A percentile compares a stretch with the other conserved stretches of the same genome.
Conservation (phyloP, 257 asterid genomes). For the Fraxinus pennsylvanica region DNA sequence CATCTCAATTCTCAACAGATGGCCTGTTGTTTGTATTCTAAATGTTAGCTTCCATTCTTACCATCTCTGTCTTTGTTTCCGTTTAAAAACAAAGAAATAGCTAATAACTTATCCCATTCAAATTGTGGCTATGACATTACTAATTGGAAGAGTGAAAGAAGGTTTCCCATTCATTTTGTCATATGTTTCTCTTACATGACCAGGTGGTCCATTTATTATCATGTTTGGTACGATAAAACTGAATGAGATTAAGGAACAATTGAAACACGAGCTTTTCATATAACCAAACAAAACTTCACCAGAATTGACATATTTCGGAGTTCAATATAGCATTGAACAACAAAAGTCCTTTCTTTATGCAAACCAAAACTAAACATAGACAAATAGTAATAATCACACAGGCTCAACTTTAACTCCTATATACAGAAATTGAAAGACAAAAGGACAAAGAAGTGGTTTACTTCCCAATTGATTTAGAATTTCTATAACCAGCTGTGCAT, state of each 20-base stretch:
- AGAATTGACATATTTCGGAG: neutral
- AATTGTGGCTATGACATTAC: neutral
- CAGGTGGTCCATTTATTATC: neutral
- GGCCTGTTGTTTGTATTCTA: constrained; percentile 1
- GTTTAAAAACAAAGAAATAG: constrained; percentile 32
- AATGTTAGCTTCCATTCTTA: constrained; percentile 9
- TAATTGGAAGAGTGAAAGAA: neutral
- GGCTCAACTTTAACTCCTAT: neutral
- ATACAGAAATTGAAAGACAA: neutral
- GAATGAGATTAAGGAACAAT: neutral
- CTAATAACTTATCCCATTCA: constrained; percentile 1
- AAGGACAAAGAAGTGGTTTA: constrained; percentile 19
- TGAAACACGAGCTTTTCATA: no score
- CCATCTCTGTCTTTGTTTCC: constrained; percentile 20
- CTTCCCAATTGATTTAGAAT: constrained; percentile 29
- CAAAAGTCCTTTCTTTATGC: neutral
- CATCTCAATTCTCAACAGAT: neutral
- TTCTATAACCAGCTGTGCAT: constrained; percentile 21
- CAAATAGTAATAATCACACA: neutral
- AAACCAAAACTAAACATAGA: constrained; percentile 4
- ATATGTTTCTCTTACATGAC: neutral
- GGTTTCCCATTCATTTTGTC: neutral
- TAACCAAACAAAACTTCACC: neutral
- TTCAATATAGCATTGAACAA: neutral
- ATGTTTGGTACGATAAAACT: neutral